Evolutionary conservation across 306 rosid species (phyloP), one percentile per base, ranked within the genome.

Genomic region (Cicer cuneatum): DNA sequence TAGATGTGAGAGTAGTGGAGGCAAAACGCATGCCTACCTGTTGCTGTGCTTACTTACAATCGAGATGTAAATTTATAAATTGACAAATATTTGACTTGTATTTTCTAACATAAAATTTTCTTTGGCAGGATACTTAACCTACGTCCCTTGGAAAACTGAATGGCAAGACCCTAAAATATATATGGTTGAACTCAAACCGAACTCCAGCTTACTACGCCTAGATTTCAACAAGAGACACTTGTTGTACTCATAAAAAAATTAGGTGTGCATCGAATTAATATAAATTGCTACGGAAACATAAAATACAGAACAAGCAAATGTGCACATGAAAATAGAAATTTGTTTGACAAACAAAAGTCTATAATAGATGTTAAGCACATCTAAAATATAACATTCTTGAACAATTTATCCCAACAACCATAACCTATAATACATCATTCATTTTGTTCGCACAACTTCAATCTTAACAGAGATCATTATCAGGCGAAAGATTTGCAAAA

Each of bases 381-480:
- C 79, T 79, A 75, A 72, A 75, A 81, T 72, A 81, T 63, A 81
- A 67, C 74, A 84, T 77, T 82, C 77, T 87, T 73, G 74, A 83
- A 63, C 63, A 75, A 86, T 76, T 72, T 77, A 86, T 75, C 84
- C 78, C 84, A 83, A 84, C 87, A 83, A 81, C 82, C 89, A 89
- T 74, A 85, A 79, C 79, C 89, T 85, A 84, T 89, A 82, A 86
- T 91, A 87, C 97, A 91, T 60, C 58, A 82, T 76, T 76, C 87
- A 78, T 68, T 57, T 72, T 71, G 71, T 59, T 73, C 71, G 60
- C 84, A 80, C 45, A 40, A 71, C 76, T 81, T 64, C 52, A 78
- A 73, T 76, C 79, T 73, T 60, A 69, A 69, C 66, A 72, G 82
- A 69, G 71, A 81, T 52, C 87, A 70, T 73, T 77, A 80, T 45